Conservation (phyloP, 2,329 filamentous ascomycete species). For the Cladosporium velox region DNA sequence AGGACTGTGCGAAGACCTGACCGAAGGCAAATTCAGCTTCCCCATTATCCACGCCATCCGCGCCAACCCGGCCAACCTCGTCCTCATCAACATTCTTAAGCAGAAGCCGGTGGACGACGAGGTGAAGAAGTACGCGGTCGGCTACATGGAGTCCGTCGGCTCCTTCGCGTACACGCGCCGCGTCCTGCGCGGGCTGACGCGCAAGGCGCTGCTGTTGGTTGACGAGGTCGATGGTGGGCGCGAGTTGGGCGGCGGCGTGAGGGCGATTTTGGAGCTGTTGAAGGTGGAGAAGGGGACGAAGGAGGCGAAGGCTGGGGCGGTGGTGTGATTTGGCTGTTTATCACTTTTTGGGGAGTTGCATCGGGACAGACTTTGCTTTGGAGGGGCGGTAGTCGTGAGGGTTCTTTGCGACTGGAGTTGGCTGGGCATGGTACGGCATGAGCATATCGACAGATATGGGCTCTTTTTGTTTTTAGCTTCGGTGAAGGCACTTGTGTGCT, state of each 20-base stretch:
- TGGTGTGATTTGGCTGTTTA: slow-evolving; percentile 1
- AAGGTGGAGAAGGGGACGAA: slow-evolving; percentile 31
- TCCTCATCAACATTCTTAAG: slow-evolving; percentile 88
- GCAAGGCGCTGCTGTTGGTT: slow-evolving; percentile 47
- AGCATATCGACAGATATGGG: slow-evolving; percentile 14
- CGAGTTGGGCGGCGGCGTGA: slow-evolving; percentile 43
- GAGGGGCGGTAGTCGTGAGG: neutral
- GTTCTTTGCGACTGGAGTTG: neutral
- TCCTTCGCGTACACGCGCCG: slow-evolving; percentile 83
- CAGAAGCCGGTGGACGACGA: slow-evolving; percentile 84
- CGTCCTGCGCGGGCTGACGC: slow-evolving; percentile 51
- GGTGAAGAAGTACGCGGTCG: slow-evolving; percentile 87
- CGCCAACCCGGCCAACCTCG: slow-evolving; percentile 68
- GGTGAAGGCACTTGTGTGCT: neutral
- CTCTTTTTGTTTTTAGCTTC: neutral
- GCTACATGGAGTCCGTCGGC: slow-evolving; percentile 86
- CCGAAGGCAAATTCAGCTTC: slow-evolving; percentile 96
- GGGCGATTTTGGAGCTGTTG: slow-evolving; percentile 45
- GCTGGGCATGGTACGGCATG: neutral
- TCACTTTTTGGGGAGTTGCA: neutral
- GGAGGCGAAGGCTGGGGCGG: slow-evolving; percentile 19
- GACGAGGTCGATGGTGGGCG: slow-evolving; percentile 41
- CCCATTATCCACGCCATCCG: slow-evolving; percentile 93
- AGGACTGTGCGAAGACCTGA: slow-evolving; percentile 91
- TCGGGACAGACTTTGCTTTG: neutral